Percentiles rank a stretch among this genome's conserved stretches.
phyloP scores from a whole-genome alignment of 257 asterid species.

The Penstemon davidsonii region DNA sequence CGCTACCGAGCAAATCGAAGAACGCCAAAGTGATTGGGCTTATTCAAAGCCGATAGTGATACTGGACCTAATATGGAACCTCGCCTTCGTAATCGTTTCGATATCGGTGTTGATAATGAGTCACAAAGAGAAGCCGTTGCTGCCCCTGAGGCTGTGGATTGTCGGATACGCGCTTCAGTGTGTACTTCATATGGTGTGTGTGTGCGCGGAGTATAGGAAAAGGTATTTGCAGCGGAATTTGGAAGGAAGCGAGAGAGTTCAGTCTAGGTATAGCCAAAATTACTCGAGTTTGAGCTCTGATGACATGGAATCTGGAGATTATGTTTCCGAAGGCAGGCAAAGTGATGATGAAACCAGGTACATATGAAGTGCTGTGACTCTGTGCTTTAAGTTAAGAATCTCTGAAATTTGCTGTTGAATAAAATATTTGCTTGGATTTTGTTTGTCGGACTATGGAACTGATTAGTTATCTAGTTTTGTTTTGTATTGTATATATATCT shows the following conservation, averaged over 20 bases:
- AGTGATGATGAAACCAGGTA: conserved; percentile 68
- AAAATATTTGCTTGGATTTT: background rate
- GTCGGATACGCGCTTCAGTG: conserved; percentile 55
- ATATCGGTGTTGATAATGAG: conserved; percentile 47
- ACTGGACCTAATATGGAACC: conserved; percentile 77
- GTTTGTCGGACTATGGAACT: background rate
- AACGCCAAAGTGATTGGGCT: conserved; percentile 90
- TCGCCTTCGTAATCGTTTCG: conserved; percentile 61
- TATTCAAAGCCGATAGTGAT: conserved; percentile 85
- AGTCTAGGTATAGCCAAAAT: conserved; percentile 35
- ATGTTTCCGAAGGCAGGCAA: conserved; percentile 44
- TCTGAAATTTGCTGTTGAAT: background rate
- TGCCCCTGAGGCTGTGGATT: conserved; percentile 65
- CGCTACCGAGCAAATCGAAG: conserved; percentile 68
- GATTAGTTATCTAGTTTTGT: no score
- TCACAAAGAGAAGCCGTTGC: conserved; percentile 41
- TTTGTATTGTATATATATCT: no score
- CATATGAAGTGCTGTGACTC: background rate
- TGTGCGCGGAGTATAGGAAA: conserved; percentile 63
- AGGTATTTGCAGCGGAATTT: conserved; percentile 41
- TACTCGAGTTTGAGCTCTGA: conserved; percentile 61
- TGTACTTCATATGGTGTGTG: conserved; percentile 49
- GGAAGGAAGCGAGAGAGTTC: conserved; percentile 32
- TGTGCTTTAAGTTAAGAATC: background rate
- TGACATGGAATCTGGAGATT: conserved; percentile 43